Evolutionary conservation across 164 flowering plant species (phyloP).

Genomic region (Platanus orientalis): DNA sequence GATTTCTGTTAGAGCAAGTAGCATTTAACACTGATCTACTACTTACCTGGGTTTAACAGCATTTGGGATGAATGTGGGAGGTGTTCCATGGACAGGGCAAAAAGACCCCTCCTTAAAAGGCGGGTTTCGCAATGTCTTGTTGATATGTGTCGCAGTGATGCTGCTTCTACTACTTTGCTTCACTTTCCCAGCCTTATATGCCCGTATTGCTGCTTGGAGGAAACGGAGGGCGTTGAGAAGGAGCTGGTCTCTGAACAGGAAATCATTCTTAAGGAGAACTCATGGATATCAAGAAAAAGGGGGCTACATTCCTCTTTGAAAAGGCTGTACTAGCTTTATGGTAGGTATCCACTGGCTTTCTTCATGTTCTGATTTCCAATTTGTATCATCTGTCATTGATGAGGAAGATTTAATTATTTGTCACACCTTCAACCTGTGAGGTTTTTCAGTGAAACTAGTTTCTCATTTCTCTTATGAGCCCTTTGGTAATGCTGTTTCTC

Average conservation of each 20-base stretch:
- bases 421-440: background rate
- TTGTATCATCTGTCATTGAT: background rate
- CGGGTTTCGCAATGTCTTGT: conserved; percentile 83
- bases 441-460: conserved; percentile 4
- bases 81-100: conserved; percentile 95
- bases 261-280: conserved; percentile 56
- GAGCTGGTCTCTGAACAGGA: conserved; percentile 75
- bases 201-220: conserved; percentile 51
- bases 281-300: conserved; percentile 34
- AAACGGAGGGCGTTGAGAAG: conserved; percentile 41
- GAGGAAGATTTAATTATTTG: background rate
- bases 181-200: conserved; percentile 54
- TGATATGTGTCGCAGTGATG: conserved; percentile 56
- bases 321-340: background rate
- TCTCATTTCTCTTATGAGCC: background rate
- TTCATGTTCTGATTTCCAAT: background rate
- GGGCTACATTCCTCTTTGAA: conserved; percentile 42
- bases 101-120: conserved; percentile 47
- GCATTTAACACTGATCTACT: background rate
- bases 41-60: conserved; percentile 33
- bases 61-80: conserved; percentile 99
- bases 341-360: background rate
- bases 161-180: conserved; percentile 65
- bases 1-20: background rate
- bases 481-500: background rate